Conservation (phyloP, 257 asterid genomes). For the Solanum boliviense region DNA sequence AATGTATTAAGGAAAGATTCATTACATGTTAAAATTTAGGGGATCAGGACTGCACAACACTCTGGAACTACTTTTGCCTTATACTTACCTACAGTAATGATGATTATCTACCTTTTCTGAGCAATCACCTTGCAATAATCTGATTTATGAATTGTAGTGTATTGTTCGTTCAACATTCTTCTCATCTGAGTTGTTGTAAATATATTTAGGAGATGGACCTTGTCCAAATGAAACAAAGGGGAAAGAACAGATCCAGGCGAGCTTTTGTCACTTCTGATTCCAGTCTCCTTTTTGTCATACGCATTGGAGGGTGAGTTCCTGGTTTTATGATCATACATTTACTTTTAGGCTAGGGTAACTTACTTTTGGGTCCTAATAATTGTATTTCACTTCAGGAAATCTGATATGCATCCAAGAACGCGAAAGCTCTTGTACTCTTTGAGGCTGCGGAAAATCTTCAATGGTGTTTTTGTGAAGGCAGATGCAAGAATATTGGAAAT, state of each 20-base stretch:
- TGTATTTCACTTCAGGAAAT: slow-evolving; percentile 41
- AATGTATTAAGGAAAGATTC: background rate
- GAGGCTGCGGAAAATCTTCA: slow-evolving; percentile 56
- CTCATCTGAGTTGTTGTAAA: background rate
- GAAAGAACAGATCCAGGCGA: slow-evolving; percentile 30
- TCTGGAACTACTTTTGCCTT: background rate
- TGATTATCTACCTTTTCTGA: background rate
- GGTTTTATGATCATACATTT: background rate
- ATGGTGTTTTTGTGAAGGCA: slow-evolving; percentile 78
- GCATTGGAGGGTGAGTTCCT: slow-evolving; percentile 71
- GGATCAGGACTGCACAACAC: background rate
- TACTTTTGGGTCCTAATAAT: background rate
- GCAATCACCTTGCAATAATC: background rate
- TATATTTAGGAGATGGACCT: slow-evolving; percentile 66
- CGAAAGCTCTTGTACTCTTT: slow-evolving; percentile 57
- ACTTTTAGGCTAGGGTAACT: background rate
- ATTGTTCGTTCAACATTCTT: background rate
- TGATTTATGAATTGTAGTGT: background rate
- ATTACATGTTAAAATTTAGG: background rate
- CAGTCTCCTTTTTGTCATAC: slow-evolving; percentile 60
- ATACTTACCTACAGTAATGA: background rate
- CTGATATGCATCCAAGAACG: slow-evolving; percentile 69
- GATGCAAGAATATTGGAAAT: slow-evolving; percentile 41
- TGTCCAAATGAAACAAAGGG: slow-evolving; percentile 71
- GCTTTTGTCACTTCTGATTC: slow-evolving; percentile 26